These are phyloP conservation scores for Neocucurbitaria cava DNA, from an alignment of 2,329 filamentous ascomycete genomes.

Conservation along the genomic window DNA sequence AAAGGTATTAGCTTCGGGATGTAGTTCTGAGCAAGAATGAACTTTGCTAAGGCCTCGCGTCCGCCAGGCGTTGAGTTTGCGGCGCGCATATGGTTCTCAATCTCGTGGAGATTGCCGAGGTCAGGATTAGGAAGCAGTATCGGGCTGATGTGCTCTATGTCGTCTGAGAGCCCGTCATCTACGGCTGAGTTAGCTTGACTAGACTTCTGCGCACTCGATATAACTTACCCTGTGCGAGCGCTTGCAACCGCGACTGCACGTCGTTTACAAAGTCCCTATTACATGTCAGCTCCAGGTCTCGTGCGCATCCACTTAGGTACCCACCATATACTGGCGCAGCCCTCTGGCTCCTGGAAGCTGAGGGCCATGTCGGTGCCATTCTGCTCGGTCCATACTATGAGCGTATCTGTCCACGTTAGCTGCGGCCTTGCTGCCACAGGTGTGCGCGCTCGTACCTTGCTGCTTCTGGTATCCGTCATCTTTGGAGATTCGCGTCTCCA, in stretches of 20 bases:
- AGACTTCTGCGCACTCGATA: background rate
- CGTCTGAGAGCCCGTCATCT: slow-evolving; percentile 91
- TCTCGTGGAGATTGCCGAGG: slow-evolving; percentile 81
- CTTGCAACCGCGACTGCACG: slow-evolving; percentile 77
- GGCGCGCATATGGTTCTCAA: slow-evolving; percentile 82
- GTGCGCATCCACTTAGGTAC: slow-evolving; percentile 12
- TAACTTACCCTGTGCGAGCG: slow-evolving; percentile 66
- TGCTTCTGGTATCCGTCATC: slow-evolving; percentile 98
- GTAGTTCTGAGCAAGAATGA: slow-evolving; percentile 84
- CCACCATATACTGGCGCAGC: slow-evolving; percentile 90
- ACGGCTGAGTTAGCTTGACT: slow-evolving; percentile 22
- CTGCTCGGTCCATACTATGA: slow-evolving; percentile 97
- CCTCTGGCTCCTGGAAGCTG: slow-evolving; percentile 96
- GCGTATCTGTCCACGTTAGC: slow-evolving; percentile 71
- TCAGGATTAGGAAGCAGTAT: slow-evolving; percentile 80
- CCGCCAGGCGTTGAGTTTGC: slow-evolving; percentile 77
- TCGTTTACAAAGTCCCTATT: slow-evolving; percentile 87
- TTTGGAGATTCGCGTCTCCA: slow-evolving; percentile 89
- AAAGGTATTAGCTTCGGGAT: slow-evolving; percentile 85
- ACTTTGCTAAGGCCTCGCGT: slow-evolving; percentile 86
- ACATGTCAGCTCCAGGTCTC: slow-evolving; percentile 18
- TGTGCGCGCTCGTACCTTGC: slow-evolving; percentile 69
- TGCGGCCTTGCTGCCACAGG: background rate
- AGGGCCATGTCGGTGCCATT: slow-evolving; percentile 95
- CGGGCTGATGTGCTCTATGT: slow-evolving; percentile 74